A percentile compares a stretch with the other conserved stretches of the same genome.
phyloP scores from a whole-genome alignment of 1,139 yeast species.

The Hyphopichia burtonii region DNA sequence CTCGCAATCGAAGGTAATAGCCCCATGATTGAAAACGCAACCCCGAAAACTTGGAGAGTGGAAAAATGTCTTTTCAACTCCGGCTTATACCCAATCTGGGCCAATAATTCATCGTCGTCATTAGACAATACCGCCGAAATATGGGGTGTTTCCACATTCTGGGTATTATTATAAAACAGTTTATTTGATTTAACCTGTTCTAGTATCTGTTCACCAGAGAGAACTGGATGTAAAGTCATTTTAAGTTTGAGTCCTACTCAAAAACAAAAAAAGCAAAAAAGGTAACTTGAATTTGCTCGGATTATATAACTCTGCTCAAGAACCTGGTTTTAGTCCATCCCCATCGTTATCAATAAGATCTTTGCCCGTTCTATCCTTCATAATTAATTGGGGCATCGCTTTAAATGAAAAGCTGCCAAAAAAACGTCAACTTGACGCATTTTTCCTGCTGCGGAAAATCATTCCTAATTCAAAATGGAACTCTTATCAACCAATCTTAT shows the following conservation, averaged over 20 bases:
- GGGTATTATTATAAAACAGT: slow-evolving; percentile 22
- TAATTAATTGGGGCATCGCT: too few relatives aligned
- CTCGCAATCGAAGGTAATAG: slow-evolving; percentile 47
- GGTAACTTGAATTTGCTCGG: too few relatives aligned
- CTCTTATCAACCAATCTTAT: too few relatives aligned
- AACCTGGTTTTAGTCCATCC: too few relatives aligned
- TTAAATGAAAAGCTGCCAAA: too few relatives aligned
- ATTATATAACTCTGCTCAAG: too few relatives aligned
- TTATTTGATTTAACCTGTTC: slow-evolving; percentile 24
- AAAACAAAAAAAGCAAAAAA: too few relatives aligned
- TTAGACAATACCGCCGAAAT: slow-evolving; percentile 14
- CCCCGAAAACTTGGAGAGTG: slow-evolving; percentile 49
- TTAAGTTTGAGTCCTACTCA: too few relatives aligned
- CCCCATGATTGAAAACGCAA: slow-evolving; percentile 55
- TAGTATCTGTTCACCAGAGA: slow-evolving; percentile 23
- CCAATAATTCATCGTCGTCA: slow-evolving; percentile 14
- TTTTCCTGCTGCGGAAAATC: not conserved
- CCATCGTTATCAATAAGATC: too few relatives aligned
- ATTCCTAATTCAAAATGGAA: not conserved
- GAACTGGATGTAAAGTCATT: slow-evolving; percentile 12
- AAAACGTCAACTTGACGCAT: too few relatives aligned
- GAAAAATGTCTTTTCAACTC: slow-evolving; percentile 46
- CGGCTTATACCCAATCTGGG: slow-evolving; percentile 43
- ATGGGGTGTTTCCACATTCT: slow-evolving; percentile 22
- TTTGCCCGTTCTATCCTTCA: too few relatives aligned